Conservation (phyloP, 257 asterid genomes). For the Penstemon davidsonii region DNA sequence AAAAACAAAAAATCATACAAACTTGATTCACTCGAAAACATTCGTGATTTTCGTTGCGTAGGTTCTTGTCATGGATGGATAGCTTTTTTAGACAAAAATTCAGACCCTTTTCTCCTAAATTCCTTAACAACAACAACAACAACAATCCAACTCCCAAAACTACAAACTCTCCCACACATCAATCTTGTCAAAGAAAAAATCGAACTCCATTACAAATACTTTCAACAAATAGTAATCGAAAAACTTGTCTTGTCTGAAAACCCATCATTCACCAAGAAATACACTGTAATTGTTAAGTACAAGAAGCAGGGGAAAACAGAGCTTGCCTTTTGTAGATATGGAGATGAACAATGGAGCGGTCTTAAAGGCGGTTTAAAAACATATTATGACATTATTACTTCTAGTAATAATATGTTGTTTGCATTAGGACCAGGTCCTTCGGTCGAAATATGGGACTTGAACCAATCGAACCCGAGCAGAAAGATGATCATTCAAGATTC, state of each 20-base stretch:
- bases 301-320: fast-evolving
- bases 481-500: slow-evolving; percentile 5
- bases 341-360: slow-evolving; percentile 19
- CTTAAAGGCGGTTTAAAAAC: slow-evolving; percentile 3
- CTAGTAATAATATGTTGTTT: neutral
- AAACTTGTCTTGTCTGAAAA: slow-evolving; percentile 2
- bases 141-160: slow-evolving; percentile 20
- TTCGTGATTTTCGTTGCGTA: neutral
- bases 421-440: slow-evolving; percentile 23
- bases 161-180: neutral
- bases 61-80: slow-evolving; percentile 33
- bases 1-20: neutral
- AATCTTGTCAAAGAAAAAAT: no score
- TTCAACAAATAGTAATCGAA: neutral
- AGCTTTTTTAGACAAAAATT: neutral
- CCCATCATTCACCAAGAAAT: slow-evolving; percentile 8
- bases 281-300: slow-evolving; percentile 4
- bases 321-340: slow-evolving; percentile 20
- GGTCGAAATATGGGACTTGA: slow-evolving; percentile 30
- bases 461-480: neutral
- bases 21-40: neutral
- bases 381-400: slow-evolving; percentile 23
- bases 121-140: slow-evolving; percentile 7
- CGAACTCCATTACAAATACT: neutral
- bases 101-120: slow-evolving; percentile 19